A percentile compares a stretch with the other conserved stretches of the same genome.
Evolutionary conservation across 2,329 filamentous ascomycete genomes (phyloP).

Genomic region (Pleoardoris graminearum): DNA sequence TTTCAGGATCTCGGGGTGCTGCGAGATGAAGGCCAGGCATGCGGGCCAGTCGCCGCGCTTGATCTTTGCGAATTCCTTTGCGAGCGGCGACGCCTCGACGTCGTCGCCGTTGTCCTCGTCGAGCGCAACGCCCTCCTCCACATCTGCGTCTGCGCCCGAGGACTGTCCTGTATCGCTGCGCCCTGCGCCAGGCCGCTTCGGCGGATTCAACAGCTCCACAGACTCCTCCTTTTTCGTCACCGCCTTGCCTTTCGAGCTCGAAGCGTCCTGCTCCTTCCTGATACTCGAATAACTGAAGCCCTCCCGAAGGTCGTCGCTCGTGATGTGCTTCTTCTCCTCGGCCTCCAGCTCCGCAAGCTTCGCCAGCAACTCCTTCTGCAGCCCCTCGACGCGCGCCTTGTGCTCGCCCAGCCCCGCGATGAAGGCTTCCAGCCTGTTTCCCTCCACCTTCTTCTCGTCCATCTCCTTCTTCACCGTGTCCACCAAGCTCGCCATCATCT

Average conservation of each 20-base stretch:
- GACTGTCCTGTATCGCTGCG: conserved; percentile 52
- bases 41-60: conserved; percentile 72
- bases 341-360: conserved; percentile 83
- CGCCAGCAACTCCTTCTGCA: conserved; percentile 73
- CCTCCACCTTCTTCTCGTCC: conserved; percentile 70
- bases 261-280: conserved; percentile 43
- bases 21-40: conserved; percentile 75
- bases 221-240: neutral
- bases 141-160: conserved; percentile 64
- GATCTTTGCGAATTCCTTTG: conserved; percentile 81
- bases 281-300: conserved; percentile 90
- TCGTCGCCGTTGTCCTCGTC: conserved; percentile 66
- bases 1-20: conserved; percentile 75
- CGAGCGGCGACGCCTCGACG: conserved; percentile 74
- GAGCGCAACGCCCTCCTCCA: conserved; percentile 58
- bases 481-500: conserved; percentile 97
- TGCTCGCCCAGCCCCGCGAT: conserved; percentile 77
- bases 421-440: conserved; percentile 71
- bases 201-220: conserved; percentile 77
- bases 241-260: conserved; percentile 19
- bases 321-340: conserved; percentile 87
- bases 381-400: conserved; percentile 71
- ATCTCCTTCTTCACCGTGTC: conserved; percentile 90
- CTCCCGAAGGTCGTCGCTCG: conserved; percentile 83
- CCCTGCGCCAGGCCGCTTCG: conserved; percentile 41